These are phyloP conservation scores for Fusarium solani-melongenae DNA, from an alignment of 2,329 filamentous ascomycete genomes.

Conservation along the genomic window DNA sequence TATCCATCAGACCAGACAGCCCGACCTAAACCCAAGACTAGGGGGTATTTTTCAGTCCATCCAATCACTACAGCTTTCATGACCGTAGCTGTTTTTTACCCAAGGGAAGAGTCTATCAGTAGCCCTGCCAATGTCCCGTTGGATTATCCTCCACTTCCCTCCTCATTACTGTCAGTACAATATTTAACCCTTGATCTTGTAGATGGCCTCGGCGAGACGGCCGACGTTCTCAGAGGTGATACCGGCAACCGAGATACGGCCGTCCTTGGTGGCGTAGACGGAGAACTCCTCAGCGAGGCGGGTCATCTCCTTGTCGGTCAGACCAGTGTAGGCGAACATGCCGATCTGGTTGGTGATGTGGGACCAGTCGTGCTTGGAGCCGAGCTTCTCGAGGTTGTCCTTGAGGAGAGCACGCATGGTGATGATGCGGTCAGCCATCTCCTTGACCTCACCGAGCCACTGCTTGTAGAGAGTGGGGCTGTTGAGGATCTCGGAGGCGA, in stretches of 20 bases:
- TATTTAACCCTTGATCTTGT: conserved; percentile 78
- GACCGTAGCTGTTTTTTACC: conserved; percentile 26
- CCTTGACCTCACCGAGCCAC: conserved; percentile 97
- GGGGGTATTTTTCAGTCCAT: conserved; percentile 40
- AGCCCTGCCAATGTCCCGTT: background rate
- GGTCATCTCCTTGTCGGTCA: conserved; percentile 92
- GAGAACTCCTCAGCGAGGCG: conserved; percentile 92
- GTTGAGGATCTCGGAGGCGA: conserved; percentile 92
- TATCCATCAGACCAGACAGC: conserved; percentile 19
- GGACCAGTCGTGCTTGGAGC: conserved; percentile 97
- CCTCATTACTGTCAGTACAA: background rate
- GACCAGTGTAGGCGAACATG: conserved; percentile 99
- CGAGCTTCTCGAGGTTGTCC: conserved; percentile 93
- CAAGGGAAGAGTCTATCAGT: conserved; percentile 6
- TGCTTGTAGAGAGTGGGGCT: conserved; percentile 86
- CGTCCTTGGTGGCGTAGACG: conserved; percentile 96
- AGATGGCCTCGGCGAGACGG: conserved; percentile 84
- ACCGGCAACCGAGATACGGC: conserved; percentile 86
- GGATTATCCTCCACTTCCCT: background rate
- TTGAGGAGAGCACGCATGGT: conserved; percentile 95
- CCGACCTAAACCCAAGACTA: conserved; percentile 33
- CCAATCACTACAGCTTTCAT: conserved; percentile 29
- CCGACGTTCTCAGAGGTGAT: conserved; percentile 84
- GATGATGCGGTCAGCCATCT: conserved; percentile 99
- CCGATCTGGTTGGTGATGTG: conserved; percentile 99